These are phyloP conservation scores for Bauhinia variegata DNA, from an alignment of 306 rosid genomes.

Conservation along the genomic window DNA sequence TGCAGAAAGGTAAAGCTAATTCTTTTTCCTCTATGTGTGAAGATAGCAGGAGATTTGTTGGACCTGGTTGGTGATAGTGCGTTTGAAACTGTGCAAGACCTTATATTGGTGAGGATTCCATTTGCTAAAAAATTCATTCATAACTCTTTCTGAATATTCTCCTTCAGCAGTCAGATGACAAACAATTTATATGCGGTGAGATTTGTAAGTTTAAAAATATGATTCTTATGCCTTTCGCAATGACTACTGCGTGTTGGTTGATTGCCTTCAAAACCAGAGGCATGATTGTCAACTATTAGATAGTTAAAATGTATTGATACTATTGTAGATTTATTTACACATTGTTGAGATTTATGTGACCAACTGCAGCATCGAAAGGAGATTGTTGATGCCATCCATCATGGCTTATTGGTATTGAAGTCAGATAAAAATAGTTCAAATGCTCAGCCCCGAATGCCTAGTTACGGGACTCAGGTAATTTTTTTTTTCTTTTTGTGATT, in stretches of 20 bases:
- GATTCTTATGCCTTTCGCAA: no score
- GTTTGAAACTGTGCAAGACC: constrained; percentile 85
- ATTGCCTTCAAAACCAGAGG: neutral
- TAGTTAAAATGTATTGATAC: constrained; percentile 8
- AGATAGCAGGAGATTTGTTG: constrained; percentile 93
- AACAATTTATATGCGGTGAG: constrained; percentile 24
- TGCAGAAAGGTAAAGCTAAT: constrained; percentile 28
- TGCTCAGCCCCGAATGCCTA: constrained; percentile 92
- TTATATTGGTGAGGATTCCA: constrained; percentile 67
- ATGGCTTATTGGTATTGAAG: constrained; percentile 67
- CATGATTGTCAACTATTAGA: constrained; percentile 11
- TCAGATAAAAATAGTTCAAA: constrained; percentile 69
- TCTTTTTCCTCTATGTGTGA: constrained; percentile 34
- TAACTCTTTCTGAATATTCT: constrained; percentile 27
- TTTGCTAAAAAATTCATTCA: constrained; percentile 24
- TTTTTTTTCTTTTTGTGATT: constrained; percentile 22
- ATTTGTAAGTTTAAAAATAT: constrained; percentile 12
- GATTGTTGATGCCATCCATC: constrained; percentile 79
- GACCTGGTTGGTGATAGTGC: constrained; percentile 94
- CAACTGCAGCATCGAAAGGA: constrained; percentile 78
- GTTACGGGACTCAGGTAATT: constrained; percentile 92
- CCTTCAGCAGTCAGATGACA: constrained; percentile 15
- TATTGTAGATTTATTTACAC: constrained; percentile 27
- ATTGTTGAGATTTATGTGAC: constrained; percentile 22
- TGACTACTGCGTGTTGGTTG: no score